A percentile compares a stretch with the other conserved stretches of the same genome.
These are phyloP conservation scores for Gamarada debralockiae DNA, from an alignment of 495 filamentous ascomycete species.

Conservation along the genomic window DNA sequence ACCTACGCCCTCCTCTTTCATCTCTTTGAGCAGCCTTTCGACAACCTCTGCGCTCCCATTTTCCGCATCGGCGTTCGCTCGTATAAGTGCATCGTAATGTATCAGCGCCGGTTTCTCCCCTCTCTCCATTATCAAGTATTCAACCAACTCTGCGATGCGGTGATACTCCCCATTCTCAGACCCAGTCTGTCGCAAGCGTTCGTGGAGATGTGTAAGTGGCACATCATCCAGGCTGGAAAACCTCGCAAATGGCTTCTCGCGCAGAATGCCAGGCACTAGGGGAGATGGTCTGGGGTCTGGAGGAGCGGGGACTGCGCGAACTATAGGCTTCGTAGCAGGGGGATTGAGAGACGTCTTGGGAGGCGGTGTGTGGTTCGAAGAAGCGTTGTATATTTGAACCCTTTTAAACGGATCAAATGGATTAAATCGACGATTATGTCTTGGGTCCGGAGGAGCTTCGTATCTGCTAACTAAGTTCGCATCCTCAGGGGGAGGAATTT, in stretches of 20 bases:
- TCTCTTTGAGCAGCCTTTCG: constrained; percentile 59
- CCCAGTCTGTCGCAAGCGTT: constrained; percentile 36
- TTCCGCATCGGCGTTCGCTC: constrained; percentile 58
- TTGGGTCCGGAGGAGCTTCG: too few relatives aligned
- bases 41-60: constrained; percentile 63
- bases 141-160: constrained; percentile 36
- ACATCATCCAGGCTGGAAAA: background rate
- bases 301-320: too few relatives aligned
- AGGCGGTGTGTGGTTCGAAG: too few relatives aligned
- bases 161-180: constrained; percentile 28
- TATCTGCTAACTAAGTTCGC: too few relatives aligned
- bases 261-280: background rate
- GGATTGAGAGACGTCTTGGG: too few relatives aligned
- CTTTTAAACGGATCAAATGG: too few relatives aligned
- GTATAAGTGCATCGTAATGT: constrained; percentile 71
- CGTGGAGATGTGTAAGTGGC: constrained; percentile 35
- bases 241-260: background rate
- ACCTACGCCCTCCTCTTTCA: constrained; percentile 55
- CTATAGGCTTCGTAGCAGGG: too few relatives aligned
- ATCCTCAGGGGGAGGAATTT: background rate
- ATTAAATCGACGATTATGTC: too few relatives aligned
- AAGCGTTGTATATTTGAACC: too few relatives aligned
- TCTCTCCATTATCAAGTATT: constrained; percentile 57
- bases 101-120: constrained; percentile 58
- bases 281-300: too few relatives aligned